phyloP scores from a whole-genome alignment of 441 rosid species.

The Populus hybrid region DNA sequence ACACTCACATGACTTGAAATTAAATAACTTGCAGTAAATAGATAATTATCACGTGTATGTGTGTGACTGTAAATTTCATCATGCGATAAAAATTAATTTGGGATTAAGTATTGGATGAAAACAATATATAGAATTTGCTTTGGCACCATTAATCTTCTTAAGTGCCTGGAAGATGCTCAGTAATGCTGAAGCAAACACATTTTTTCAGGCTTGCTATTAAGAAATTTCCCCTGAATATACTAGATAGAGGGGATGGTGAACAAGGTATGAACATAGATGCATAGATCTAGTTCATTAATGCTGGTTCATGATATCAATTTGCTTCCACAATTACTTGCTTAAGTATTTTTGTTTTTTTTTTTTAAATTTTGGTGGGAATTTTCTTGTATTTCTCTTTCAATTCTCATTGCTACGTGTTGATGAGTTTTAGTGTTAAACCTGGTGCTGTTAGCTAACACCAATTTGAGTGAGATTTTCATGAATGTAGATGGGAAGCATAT shows the following conservation, averaged over 20 bases:
- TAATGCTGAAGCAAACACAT: not conserved
- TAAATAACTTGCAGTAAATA: not conserved
- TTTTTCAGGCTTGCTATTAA: not conserved
- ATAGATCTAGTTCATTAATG: not conserved
- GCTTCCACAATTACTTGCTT: not conserved
- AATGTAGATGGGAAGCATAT: not conserved
- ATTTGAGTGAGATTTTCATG: not conserved
- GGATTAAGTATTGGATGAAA: not conserved
- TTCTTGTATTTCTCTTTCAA: not conserved
- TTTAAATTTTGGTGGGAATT: not conserved
- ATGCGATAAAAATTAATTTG: not conserved
- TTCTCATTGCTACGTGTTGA: not conserved
- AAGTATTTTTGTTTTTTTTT: not conserved
- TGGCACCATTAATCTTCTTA: not conserved
- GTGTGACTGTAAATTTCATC: not conserved
- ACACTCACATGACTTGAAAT: not conserved
- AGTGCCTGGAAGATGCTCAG: not conserved
- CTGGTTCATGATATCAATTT: not conserved
- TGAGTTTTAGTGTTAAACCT: not conserved
- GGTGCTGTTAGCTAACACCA: not conserved
- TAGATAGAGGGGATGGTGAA: not conserved
- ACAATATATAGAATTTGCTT: not conserved
- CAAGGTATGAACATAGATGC: not conserved
- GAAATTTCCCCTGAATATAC: not conserved
- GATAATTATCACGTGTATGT: not conserved